These are phyloP conservation scores for Cladochytrium replicatum DNA, from an alignment of 192 early-diverging fungal species.

Conservation along the genomic window DNA sequence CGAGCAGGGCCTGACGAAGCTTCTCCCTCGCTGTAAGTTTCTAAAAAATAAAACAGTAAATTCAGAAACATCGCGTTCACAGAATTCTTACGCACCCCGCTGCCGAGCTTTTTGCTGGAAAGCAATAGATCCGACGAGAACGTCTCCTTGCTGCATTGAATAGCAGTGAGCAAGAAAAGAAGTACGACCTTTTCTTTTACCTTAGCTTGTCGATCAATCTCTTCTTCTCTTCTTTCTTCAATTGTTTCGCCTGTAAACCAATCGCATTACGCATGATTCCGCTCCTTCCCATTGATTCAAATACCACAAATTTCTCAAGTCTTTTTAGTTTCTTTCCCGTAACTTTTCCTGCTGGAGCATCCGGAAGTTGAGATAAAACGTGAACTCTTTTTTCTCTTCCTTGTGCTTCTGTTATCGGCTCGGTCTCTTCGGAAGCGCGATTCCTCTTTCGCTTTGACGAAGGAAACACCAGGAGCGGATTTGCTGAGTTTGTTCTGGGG, in stretches of 20 bases:
- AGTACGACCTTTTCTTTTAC: neutral
- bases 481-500: too few species aligned
- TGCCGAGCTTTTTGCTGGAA: conserved; percentile 33
- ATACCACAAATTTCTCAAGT: conserved; percentile 41
- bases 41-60: conserved; percentile 4
- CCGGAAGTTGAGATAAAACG: neutral
- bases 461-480: too few species aligned
- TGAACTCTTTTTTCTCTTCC: conserved; percentile 2
- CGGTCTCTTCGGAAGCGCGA: too few species aligned
- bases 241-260: conserved; percentile 26
- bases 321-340: conserved; percentile 46
- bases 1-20: conserved; percentile 28
- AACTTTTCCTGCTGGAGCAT: conserved; percentile 21
- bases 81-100: conserved; percentile 6
- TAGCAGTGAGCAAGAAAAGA: neutral
- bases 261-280: neutral
- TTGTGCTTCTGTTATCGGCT: neutral
- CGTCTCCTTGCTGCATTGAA: conserved; percentile 14
- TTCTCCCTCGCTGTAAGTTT: conserved; percentile 34
- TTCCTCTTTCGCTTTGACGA: too few species aligned
- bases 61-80: too few species aligned
- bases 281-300: neutral
- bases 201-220: conserved; percentile 37
- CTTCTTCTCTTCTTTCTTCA: conserved; percentile 47
- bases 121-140: conserved; percentile 28